Evolutionary conservation across 306 rosid genomes (phyloP).

Genomic region (Begonia masoniana): DNA sequence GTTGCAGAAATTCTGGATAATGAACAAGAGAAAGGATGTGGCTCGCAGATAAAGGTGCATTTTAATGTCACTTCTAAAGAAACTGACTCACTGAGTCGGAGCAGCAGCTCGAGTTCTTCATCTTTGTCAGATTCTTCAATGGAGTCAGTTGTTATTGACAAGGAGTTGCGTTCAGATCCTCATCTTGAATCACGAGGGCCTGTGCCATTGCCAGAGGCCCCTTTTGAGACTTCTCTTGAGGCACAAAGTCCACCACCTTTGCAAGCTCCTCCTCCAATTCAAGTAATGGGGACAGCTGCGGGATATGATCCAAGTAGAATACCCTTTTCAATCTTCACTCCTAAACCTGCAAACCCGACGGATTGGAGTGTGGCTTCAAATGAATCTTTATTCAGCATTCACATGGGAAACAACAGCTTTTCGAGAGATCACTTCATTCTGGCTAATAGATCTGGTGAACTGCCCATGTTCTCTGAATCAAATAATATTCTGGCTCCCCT

Average conservation of each 20-base stretch:
- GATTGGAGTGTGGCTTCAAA: constrained; percentile 16
- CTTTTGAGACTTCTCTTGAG: not conserved
- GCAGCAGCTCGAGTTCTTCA: constrained; percentile 2
- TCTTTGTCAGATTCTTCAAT: constrained; percentile 1
- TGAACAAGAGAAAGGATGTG: not conserved
- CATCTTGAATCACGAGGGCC: not conserved
- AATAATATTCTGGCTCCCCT: not conserved
- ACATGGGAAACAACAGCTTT: constrained; percentile 14
- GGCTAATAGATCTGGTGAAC: constrained; percentile 9
- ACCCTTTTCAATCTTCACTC: constrained; percentile 7
- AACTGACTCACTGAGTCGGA: not conserved
- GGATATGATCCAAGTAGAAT: constrained; percentile 9
- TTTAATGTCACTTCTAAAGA: constrained; percentile 2
- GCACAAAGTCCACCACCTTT: not conserved
- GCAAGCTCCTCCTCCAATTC: constrained; percentile 1
- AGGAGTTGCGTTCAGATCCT: not conserved
- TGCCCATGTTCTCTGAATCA: not conserved
- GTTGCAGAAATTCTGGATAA: not conserved
- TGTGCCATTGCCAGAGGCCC: not conserved
- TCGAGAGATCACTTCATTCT: constrained; percentile 13
- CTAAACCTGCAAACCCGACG: constrained; percentile 11
- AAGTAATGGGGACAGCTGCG: not conserved
- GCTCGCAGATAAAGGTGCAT: not conserved
- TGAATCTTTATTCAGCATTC: constrained; percentile 16
- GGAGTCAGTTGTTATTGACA: constrained; percentile 3